Percentiles rank a stretch among this genome's conserved stretches.
phyloP scores from a whole-genome alignment of 2,329 filamentous ascomycete species.

The Fusarium sp. region DNA sequence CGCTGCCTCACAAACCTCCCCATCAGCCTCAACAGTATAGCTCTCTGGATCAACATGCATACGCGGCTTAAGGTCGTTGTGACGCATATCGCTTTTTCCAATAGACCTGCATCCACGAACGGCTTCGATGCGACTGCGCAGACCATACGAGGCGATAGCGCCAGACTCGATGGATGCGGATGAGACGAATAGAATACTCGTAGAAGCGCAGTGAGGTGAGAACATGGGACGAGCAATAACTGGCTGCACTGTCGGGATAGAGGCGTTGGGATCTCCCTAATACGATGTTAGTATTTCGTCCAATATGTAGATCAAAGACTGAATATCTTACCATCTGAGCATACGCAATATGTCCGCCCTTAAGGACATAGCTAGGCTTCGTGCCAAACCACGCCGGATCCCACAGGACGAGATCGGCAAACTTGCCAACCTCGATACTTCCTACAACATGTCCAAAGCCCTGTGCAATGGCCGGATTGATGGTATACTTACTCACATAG shows the following conservation, averaged over 20 bases:
- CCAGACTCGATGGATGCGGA: slow-evolving; percentile 76
- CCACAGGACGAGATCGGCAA: slow-evolving; percentile 92
- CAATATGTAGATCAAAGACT: background rate
- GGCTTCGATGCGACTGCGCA: slow-evolving; percentile 83
- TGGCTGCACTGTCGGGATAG: slow-evolving; percentile 89
- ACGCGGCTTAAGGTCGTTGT: slow-evolving; percentile 83
- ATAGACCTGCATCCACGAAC: slow-evolving; percentile 81
- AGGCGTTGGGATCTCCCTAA: slow-evolving; percentile 83
- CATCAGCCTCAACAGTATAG: slow-evolving; percentile 90
- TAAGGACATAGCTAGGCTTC: slow-evolving; percentile 85
- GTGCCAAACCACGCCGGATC: slow-evolving; percentile 86
- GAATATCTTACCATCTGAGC: slow-evolving; percentile 78
- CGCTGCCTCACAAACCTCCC: slow-evolving; percentile 77
- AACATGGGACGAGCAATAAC: slow-evolving; percentile 89
- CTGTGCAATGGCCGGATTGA: slow-evolving; percentile 92
- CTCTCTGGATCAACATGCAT: slow-evolving; percentile 94
- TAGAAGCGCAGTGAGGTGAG: slow-evolving; percentile 76
- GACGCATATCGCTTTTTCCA: slow-evolving; percentile 90
- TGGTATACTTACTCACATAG: slow-evolving; percentile 95
- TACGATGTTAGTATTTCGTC: slow-evolving; percentile 7
- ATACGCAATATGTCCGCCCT: slow-evolving; percentile 87
- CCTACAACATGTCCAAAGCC: slow-evolving; percentile 90
- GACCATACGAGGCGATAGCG: slow-evolving; percentile 75
- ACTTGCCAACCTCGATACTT: slow-evolving; percentile 87
- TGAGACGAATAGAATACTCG: slow-evolving; percentile 87